A percentile compares a stretch with the other conserved stretches of the same genome.
Evolutionary conservation across 1,284 basidiomycete species (phyloP).

Genomic region (Spongiforma sp.): DNA sequence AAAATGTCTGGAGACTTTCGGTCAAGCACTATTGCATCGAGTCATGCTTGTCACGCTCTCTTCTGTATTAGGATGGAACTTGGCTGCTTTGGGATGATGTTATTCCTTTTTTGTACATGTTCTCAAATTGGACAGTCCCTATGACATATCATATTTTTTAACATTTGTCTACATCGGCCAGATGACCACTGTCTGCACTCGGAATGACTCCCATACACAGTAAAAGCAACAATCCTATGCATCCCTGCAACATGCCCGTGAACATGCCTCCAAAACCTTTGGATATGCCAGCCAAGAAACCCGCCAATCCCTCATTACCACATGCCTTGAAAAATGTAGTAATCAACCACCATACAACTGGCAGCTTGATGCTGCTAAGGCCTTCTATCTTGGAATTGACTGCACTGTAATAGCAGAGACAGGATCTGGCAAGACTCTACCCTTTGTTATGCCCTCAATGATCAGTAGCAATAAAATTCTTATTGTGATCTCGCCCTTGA

Average conservation of each 20-base stretch:
- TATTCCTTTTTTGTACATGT: background rate
- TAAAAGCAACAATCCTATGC: background rate
- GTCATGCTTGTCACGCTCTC: background rate
- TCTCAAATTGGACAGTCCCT: background rate
- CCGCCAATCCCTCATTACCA: background rate
- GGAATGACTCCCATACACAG: no score
- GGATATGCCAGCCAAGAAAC: background rate
- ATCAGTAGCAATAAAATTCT: background rate
- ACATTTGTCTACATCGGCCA: no score
- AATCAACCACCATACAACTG: background rate
- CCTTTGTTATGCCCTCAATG: background rate
- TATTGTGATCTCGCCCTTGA: background rate
- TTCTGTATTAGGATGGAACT: background rate
- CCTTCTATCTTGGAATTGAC: background rate
- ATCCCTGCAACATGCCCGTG: background rate
- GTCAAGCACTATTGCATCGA: background rate
- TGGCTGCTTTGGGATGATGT: background rate
- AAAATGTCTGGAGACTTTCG: constrained; percentile 8
- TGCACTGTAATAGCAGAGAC: background rate
- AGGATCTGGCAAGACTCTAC: background rate
- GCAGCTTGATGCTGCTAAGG: background rate
- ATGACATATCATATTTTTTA: no score
- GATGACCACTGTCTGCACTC: no score
- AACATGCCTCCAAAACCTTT: background rate
- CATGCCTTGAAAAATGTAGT: background rate